A percentile compares a stretch with the other conserved stretches of the same genome.
phyloP scores from a whole-genome alignment of 306 rosid genomes.

The Lathyrus tuberosus region DNA sequence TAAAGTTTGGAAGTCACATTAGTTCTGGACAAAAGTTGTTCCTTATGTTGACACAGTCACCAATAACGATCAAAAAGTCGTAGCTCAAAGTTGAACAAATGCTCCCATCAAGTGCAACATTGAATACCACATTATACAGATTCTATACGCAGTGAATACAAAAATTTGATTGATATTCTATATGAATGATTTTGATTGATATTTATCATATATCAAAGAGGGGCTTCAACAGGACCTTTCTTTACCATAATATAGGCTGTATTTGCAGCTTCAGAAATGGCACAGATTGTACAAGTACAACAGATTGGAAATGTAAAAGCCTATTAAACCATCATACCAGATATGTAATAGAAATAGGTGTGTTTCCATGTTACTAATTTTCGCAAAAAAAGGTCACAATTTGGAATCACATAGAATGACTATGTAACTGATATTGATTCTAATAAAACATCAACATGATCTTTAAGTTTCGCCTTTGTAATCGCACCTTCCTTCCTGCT shows the following conservation, averaged over 20 bases:
- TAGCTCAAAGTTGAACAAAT: slow-evolving; percentile 11
- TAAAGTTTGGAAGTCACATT: slow-evolving; percentile 53
- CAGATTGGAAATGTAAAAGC: slow-evolving; percentile 23
- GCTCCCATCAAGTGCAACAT: neutral
- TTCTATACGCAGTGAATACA: neutral
- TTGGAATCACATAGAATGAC: slow-evolving; percentile 18
- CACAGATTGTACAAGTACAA: slow-evolving; percentile 33
- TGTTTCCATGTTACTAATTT: slow-evolving; percentile 22
- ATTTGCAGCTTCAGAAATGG: slow-evolving; percentile 35
- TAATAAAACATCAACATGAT: slow-evolving; percentile 66
- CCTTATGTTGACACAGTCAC: neutral
- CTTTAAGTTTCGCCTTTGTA: slow-evolving; percentile 75
- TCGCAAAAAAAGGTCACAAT: slow-evolving; percentile 14
- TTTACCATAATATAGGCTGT: slow-evolving; percentile 28
- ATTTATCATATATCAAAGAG: neutral
- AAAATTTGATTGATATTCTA: neutral
- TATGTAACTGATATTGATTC: slow-evolving; percentile 63
- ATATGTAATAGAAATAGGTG: slow-evolving; percentile 31
- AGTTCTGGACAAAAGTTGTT: slow-evolving; percentile 53
- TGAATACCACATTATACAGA: neutral
- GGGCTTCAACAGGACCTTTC: neutral
- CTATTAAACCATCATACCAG: slow-evolving; percentile 27
- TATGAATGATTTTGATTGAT: no score
- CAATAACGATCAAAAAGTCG: neutral
- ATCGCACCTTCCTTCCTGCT: slow-evolving; percentile 93